Evolutionary conservation across 208 protist species (phyloP), one percentile per base, ranked within the genome.

Genomic region (Naegleria gruberi): DNA sequence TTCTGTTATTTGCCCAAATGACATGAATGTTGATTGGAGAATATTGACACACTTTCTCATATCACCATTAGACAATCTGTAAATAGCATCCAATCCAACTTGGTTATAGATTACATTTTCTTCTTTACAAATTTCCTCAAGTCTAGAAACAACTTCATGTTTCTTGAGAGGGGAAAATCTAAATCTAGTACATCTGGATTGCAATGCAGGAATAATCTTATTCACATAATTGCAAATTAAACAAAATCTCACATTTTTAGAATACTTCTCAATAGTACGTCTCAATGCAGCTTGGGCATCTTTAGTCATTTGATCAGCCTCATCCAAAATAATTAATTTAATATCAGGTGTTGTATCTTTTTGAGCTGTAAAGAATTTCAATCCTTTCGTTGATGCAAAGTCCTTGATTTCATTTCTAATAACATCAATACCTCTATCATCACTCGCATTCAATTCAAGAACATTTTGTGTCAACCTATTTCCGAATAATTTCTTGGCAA

Each of bases 271-370:
- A 85, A 99, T 99, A 45, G 30, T 37, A 88, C 98, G 94, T 51
- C 98, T 95, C 41, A 99, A 94, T n/a, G 98, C 98, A 0, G 97
- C 95, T 94, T 99, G 99, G 0, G 99, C 99, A 46, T 95, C 95
- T 90, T 96, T 94, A 12, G 98, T 99, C 98, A 99, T 99, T 46
- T 98, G 96, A 94, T 99, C 99, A 15, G 98, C 98, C 94, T 99
- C 99, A 93, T 99, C 99, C 4, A 99, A 95, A 41, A 99, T 97
- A 87, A 99, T 97, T 2, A 99, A 94, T 91, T 99, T 99, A 91
- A 98, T 98, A 42, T 91, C 91, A 65, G 51, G 51, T 65, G 12
- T 65, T 10, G 15, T 23, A 30, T 65, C 19, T 65, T 65, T 4
- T 65, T 65, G 2, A 2, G 92, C 40, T 12, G 82, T 84, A 91